Evolutionary conservation across 768 basidiomycete genomes (phyloP).

Genomic region (Pholiota molesta): DNA sequence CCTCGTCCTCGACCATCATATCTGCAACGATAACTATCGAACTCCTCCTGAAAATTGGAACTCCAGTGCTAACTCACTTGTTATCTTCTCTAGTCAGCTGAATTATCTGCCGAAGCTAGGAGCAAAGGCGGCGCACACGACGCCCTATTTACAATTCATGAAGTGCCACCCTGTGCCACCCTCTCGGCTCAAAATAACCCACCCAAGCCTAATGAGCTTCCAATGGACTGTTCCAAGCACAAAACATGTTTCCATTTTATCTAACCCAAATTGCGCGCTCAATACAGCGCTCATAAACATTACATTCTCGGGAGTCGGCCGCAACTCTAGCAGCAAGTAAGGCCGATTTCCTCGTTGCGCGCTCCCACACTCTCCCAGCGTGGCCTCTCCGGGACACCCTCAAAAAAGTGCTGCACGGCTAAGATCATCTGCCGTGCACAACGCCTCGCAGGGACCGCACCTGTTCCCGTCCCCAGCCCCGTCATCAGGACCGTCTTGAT

Average conservation of each 20-base stretch:
- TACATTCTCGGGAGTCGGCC: slow-evolving; percentile 2
- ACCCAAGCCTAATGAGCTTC: slow-evolving; percentile 14
- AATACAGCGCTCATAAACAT: slow-evolving; percentile 1
- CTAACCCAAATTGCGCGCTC: slow-evolving; percentile 1
- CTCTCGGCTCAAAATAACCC: slow-evolving; percentile 11
- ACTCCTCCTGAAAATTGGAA: not conserved
- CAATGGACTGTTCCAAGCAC: slow-evolving; percentile 10
- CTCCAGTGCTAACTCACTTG: not conserved
- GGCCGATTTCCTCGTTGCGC: slow-evolving; percentile 11
- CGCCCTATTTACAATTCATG: slow-evolving; percentile 1
- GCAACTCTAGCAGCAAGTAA: slow-evolving; percentile 4
- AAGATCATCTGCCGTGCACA: slow-evolving; percentile 19
- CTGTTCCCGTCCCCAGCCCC: slow-evolving; percentile 18
- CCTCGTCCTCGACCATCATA: not conserved
- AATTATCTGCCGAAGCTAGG: not conserved
- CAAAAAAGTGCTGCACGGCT: slow-evolving; percentile 14
- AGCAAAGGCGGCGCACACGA: not conserved
- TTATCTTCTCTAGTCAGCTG: not conserved
- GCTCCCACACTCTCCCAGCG: slow-evolving; percentile 7
- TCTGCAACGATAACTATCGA: not conserved
- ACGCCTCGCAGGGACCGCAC: slow-evolving; percentile 5
- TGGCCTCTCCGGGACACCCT: not conserved
- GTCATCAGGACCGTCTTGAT: slow-evolving; percentile 18
- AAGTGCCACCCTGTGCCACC: slow-evolving; percentile 4
- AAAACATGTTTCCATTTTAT: slow-evolving; percentile 6